Evolutionary conservation across 306 rosid genomes (phyloP), one percentile per base, ranked within the genome.

Genomic region (Sicyos baderoa): DNA sequence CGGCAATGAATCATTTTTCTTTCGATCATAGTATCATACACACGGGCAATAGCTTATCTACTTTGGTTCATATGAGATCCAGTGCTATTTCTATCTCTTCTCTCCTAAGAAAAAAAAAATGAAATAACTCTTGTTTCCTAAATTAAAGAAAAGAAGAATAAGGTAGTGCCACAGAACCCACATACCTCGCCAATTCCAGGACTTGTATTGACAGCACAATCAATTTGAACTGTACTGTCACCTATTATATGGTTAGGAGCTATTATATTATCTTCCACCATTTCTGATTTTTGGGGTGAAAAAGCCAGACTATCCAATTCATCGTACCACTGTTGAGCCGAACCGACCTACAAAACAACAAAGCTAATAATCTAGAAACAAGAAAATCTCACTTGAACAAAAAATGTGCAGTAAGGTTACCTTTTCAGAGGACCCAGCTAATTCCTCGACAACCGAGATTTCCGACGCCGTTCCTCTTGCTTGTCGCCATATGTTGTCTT

Each of bases 131-230:
- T 32, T 7, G 48, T 47, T 53, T 19, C 74, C 12, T 15, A 49
- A 69, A 9, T 15, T 23, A 8, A 48, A 40, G 7, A 1, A 22
- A 47, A 22, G 19, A 25, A 37, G 25, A 40, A 40, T 10, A 13
- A 58, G 5, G 8, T 62, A 37, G 42, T 35, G 27, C 19, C 29
- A 35, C 16, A 48, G 77, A 9, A 40, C 16, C 53, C 85, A 62
- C 85, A 58, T 82, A 88, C 97, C 96, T 93, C 98, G 71, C 98
- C 85, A 13, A 84, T 86, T 79, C 98, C 98, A 1, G 95, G 93
- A 83, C 96, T 92, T 35, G 95, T 82, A 58, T 71, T 82, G 75
- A 85, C 89, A 68, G 75, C 64, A 80, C 85, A 78, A 55, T 44
- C 77, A 11, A 87, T 68, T 50, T 14, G 63, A 58, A 74, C 76